A percentile compares a stretch with the other conserved stretches of the same genome.
These are phyloP conservation scores for Isatis tinctoria DNA, from an alignment of 345 rosid genomes.

Conservation along the genomic window DNA sequence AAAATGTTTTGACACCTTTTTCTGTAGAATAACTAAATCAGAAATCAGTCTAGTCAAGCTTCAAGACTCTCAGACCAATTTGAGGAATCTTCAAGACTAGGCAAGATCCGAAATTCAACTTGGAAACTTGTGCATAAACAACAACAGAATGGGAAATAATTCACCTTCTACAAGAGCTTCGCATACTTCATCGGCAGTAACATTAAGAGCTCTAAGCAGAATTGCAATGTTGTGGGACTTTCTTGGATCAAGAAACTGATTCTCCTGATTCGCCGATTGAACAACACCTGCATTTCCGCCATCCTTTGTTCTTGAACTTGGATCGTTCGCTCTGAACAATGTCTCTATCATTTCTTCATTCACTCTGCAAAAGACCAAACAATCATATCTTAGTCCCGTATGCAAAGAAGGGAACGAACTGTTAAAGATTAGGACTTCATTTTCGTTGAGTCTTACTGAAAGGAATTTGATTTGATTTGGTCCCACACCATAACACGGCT, in stretches of 20 bases:
- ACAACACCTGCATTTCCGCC: slow-evolving; percentile 27
- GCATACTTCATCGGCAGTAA: slow-evolving; percentile 88
- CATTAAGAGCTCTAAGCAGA: slow-evolving; percentile 86
- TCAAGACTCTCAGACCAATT: neutral
- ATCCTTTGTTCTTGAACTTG: slow-evolving; percentile 44
- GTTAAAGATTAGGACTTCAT: neutral
- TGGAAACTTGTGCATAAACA: neutral
- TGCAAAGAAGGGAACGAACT: neutral
- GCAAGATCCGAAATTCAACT: neutral
- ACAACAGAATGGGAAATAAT: neutral
- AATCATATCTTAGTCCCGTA: slow-evolving; percentile 4
- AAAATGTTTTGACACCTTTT: neutral
- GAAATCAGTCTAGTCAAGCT: neutral
- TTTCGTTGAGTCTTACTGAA: slow-evolving; percentile 58
- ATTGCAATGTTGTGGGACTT: slow-evolving; percentile 93
- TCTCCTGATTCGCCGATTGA: slow-evolving; percentile 48
- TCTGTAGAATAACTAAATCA: neutral
- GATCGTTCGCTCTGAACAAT: slow-evolving; percentile 60
- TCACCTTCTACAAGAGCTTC: slow-evolving; percentile 90
- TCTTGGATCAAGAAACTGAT: slow-evolving; percentile 76
- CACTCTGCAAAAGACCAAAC: slow-evolving; percentile 46
- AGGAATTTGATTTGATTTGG: slow-evolving; percentile 82
- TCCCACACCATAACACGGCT: slow-evolving; percentile 97
- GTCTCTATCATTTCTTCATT: slow-evolving; percentile 99
- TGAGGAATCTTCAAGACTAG: neutral